A percentile compares a stretch with the other conserved stretches of the same genome.
These are phyloP conservation scores for Theileria luwenshuni DNA, from an alignment of 169 alveolate species.

Conservation along the genomic window DNA sequence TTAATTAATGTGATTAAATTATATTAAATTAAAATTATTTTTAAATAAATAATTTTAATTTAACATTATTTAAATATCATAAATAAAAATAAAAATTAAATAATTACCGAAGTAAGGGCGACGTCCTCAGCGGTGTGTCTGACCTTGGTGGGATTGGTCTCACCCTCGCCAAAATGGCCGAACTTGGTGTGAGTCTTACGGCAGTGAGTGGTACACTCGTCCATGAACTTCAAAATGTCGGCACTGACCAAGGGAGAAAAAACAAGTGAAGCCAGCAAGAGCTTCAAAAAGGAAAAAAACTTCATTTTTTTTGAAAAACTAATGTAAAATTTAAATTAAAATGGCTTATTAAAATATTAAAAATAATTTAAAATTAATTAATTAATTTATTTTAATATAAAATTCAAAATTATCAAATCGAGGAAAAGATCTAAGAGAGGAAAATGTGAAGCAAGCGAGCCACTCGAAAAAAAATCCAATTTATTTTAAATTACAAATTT, in stretches of 20 bases:
- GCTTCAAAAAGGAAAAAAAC: neutral
- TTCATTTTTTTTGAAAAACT: neutral
- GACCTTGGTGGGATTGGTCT: neutral
- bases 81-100: neutral
- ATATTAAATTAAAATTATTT: no score
- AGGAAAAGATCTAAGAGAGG: no score
- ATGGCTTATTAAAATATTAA: neutral
- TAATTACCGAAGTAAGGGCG: constrained; percentile 24
- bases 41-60: constrained; percentile 18
- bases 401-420: no score
- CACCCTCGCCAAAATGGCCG: constrained; percentile 1
- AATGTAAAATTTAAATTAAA: neutral
- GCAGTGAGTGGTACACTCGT: constrained; percentile 31
- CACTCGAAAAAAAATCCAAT: no score
- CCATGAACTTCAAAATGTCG: constrained; percentile 12
- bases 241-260: neutral
- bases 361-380: neutral
- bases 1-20: neutral
- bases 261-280: neutral
- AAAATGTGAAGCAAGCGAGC: no score
- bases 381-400: neutral
- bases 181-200: constrained; percentile 12
- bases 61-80: neutral
- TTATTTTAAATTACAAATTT: neutral
- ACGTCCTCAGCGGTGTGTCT: constrained; percentile 40